A percentile compares a stretch with the other conserved stretches of the same genome.
These are phyloP conservation scores for Atkinsonella texensis DNA, from an alignment of 2,329 filamentous ascomycete genomes.

Conservation along the genomic window DNA sequence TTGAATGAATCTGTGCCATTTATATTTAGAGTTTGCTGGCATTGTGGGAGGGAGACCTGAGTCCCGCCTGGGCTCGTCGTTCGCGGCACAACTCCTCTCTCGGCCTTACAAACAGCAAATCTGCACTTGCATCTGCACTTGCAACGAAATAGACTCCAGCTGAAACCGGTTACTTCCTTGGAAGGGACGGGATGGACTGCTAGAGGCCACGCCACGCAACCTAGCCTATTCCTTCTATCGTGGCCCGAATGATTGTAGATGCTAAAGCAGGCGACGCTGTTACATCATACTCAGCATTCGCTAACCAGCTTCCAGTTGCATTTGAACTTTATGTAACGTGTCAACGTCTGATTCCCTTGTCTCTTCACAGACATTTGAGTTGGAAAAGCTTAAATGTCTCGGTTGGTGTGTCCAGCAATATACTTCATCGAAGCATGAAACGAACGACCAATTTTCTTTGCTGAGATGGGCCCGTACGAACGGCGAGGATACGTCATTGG, in stretches of 20 bases:
- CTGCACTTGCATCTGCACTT: not conserved
- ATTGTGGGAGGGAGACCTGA: not conserved
- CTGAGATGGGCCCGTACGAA: not conserved
- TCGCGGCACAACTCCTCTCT: not conserved
- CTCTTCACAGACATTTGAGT: not conserved
- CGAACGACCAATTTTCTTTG: not conserved
- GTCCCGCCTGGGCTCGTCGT: not conserved
- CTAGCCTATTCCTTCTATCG: not conserved
- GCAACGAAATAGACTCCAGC: not conserved
- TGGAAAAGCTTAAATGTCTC: not conserved
- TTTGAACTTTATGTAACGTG: not conserved
- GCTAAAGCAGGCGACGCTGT: too few relatives aligned
- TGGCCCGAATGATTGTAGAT: not conserved
- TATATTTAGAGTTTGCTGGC: not conserved
- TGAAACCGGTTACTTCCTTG: not conserved
- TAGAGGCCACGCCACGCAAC: not conserved
- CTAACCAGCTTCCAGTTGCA: not conserved
- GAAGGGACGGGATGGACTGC: not conserved
- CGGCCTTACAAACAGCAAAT: not conserved
- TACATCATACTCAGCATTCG: too few relatives aligned
- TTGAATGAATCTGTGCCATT: not conserved
- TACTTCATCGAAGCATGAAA: not conserved
- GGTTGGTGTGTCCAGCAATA: not conserved
- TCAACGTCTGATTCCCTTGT: not conserved
- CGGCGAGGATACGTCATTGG: not conserved